Base-by-base conservation (phyloP, 192 early-diverging fungal species). In the Chytriomyces sp. region DNA sequence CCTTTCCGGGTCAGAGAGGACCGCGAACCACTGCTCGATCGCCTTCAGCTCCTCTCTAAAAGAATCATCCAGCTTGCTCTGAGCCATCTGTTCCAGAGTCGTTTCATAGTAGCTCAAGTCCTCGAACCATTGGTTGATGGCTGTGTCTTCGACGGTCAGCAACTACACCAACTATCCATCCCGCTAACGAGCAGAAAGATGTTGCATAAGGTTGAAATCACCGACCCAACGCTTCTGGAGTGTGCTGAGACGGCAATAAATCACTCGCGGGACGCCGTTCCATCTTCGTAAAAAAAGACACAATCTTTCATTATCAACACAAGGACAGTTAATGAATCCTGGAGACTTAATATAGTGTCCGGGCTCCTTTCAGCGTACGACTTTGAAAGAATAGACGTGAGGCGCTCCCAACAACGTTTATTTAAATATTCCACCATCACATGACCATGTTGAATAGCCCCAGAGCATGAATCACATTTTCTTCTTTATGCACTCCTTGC, bases 21-120 rank as follows among this genome's bases (percentile, higher is more conserved):
- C 91, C 5, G 86, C 85, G 78, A 98, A 94, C 96, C 96, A 98
- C 66, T 96, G 89, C 77, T 98, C 94, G 54, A 98, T 92, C 49
- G 94, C 91, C 53, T 89, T 86, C 52, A 98, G 87, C 76, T 96
- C 95, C 55, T 96, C 94, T 64, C 92, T 89, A 94, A 80, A 80
- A 58, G 38, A 59, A 41, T 78, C 80, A 67, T 81, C 76, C 25
- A 81, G 66, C 64, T 82, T 82, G 30, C 79, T 70, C 3, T 69
- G 78, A 52, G 93, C 91, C 91, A 96, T 94, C 60, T 94, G 92
- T 75, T 98, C 93, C 10, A 98, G 84, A 54, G 93, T 94, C 55
- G 90, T 84, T 77, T 98, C 93, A 78, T 94, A 95, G 75, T 94
- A 92, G 70, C 90, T 89, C 49, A 98, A 77, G 64, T 96, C 93